These are phyloP conservation scores for Smittium culicis DNA, from an alignment of 371 early-diverging fungal genomes.

Conservation along the genomic window DNA sequence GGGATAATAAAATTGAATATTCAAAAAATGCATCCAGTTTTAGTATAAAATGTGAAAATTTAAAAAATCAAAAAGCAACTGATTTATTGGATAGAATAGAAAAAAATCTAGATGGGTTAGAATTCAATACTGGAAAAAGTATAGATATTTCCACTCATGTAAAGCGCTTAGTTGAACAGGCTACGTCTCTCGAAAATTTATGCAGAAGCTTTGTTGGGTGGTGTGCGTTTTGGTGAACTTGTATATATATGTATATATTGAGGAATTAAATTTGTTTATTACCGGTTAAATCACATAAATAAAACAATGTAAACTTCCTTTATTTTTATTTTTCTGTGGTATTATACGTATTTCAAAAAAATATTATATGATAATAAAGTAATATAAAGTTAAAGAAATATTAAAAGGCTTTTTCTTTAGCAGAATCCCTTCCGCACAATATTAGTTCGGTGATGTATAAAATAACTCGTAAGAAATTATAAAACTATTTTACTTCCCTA, in stretches of 20 bases:
- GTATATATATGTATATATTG: not conserved
- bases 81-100: conserved; percentile 46
- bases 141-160: conserved; percentile 79
- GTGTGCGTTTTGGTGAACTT: conserved; percentile 60
- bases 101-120: conserved; percentile 78
- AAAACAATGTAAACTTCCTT: no score
- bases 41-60: conserved; percentile 17
- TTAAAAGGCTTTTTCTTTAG: no score
- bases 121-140: conserved; percentile 71
- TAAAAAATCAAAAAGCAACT: conserved; percentile 42
- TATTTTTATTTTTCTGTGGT: no score
- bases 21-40: conserved; percentile 9
- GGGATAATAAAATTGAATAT: not conserved
- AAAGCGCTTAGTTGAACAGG: conserved; percentile 83
- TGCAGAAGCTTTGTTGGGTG: conserved; percentile 94
- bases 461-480: no score
- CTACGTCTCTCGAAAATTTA: conserved; percentile 84
- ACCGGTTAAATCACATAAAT: no score
- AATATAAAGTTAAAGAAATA: no score
- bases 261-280: not conserved
- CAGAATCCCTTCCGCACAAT: no score
- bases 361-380: no score
- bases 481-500: no score
- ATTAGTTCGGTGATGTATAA: no score
- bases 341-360: no score